phyloP scores from a whole-genome alignment of 768 basidiomycete genomes.

The Boletus tomentosulus region DNA sequence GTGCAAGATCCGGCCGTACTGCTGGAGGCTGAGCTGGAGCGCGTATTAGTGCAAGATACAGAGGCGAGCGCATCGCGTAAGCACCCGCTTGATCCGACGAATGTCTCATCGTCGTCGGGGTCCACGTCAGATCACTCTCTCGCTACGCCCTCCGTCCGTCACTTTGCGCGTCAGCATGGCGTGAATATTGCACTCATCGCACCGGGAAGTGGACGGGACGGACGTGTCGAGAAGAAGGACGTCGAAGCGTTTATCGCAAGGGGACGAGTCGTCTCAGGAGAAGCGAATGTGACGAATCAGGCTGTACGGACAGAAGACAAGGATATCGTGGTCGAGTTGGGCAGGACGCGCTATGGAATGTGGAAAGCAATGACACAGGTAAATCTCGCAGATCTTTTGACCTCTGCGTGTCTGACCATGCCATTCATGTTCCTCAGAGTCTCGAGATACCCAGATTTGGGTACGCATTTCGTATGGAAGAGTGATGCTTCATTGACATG shows the following conservation, averaged over 20 bases:
- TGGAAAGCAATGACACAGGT: slow-evolving; percentile 90
- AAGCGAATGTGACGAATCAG: background rate
- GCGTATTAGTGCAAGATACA: background rate
- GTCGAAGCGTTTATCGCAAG: slow-evolving; percentile 55
- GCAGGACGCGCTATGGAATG: slow-evolving; percentile 77
- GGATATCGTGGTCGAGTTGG: slow-evolving; percentile 67
- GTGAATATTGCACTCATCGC: slow-evolving; percentile 55
- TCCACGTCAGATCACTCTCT: slow-evolving; percentile 40
- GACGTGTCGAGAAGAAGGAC: slow-evolving; percentile 71
- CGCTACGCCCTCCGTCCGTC: slow-evolving; percentile 73
- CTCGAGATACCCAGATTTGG: slow-evolving; percentile 85
- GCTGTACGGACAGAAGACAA: slow-evolving; percentile 13
- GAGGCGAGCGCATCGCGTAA: slow-evolving; percentile 7
- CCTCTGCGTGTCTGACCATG: background rate
- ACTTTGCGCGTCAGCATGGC: slow-evolving; percentile 63
- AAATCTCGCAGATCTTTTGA: slow-evolving; percentile 4
- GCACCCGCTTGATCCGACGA: slow-evolving; percentile 67
- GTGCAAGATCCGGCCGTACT: slow-evolving; percentile 15
- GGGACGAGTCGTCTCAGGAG: slow-evolving; percentile 5
- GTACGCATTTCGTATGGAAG: slow-evolving; percentile 30
- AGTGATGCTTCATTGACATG: slow-evolving; percentile 1
- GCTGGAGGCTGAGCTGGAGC: background rate
- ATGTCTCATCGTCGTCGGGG: slow-evolving; percentile 13
- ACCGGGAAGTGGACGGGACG: slow-evolving; percentile 70
- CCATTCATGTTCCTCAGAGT: slow-evolving; percentile 43